Percentiles rank a stretch among this genome's conserved stretches.
Evolutionary conservation across 257 asterid genomes (phyloP).

Genomic region (Salvia hispanica): DNA sequence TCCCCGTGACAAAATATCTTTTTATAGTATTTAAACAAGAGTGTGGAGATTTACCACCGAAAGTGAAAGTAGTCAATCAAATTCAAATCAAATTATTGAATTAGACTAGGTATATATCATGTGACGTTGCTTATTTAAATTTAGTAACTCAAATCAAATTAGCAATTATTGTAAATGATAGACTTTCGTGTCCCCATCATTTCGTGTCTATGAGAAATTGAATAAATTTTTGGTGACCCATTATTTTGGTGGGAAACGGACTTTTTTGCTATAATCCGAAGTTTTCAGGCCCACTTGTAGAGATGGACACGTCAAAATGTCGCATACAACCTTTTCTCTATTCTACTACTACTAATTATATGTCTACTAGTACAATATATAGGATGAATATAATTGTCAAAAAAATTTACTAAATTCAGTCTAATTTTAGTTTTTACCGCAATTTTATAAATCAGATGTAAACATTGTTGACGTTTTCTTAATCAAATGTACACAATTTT

Average conservation of each 20-base stretch:
- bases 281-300: not conserved
- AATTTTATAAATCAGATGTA: too few species aligned
- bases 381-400: too few species aligned
- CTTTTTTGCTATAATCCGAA: not conserved
- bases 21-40: not conserved
- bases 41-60: not conserved
- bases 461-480: too few species aligned
- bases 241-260: not conserved
- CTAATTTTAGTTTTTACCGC: too few species aligned
- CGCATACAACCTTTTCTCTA: not conserved
- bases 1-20: not conserved
- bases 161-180: not conserved
- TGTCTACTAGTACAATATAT: too few species aligned
- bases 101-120: not conserved
- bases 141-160: not conserved
- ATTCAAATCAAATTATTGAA: not conserved
- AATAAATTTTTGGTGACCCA: not conserved
- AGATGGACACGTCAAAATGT: not conserved
- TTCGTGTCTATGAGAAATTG: not conserved
- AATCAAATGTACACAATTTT: too few species aligned
- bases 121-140: too few species aligned
- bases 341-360: too few species aligned
- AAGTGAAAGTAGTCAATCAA: not conserved
- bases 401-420: too few species aligned
- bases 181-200: not conserved